These are phyloP conservation scores for Yamadazyma triangularis DNA, from an alignment of 1,139 yeast species.

Conservation along the genomic window DNA sequence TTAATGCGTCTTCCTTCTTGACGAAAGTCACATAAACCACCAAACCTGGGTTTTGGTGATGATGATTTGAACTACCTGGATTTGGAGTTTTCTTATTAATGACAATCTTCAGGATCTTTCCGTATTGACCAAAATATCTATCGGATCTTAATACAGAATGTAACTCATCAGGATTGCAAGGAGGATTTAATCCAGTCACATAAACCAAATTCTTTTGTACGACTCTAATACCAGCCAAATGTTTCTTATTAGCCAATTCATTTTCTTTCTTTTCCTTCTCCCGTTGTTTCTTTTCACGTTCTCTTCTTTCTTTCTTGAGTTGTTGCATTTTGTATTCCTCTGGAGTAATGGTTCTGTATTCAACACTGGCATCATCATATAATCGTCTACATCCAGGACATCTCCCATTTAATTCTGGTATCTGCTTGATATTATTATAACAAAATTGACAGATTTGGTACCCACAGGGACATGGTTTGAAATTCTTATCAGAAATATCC, in stretches of 20 bases:
- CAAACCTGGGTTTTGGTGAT: slow-evolving; percentile 65
- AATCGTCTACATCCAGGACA: slow-evolving; percentile 98
- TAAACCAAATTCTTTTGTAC: slow-evolving; percentile 96
- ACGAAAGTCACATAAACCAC: slow-evolving; percentile 96
- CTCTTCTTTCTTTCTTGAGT: slow-evolving; percentile 73
- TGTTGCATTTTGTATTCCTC: slow-evolving; percentile 84
- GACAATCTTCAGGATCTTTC: slow-evolving; percentile 90
- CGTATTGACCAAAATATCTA: slow-evolving; percentile 96
- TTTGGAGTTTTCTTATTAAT: slow-evolving; percentile 73
- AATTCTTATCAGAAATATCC: slow-evolving; percentile 93
- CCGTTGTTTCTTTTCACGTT: slow-evolving; percentile 78
- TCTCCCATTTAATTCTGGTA: slow-evolving; percentile 90
- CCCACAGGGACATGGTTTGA: slow-evolving; percentile 99
- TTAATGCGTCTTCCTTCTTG: slow-evolving; percentile 88
- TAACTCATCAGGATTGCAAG: slow-evolving; percentile 83
- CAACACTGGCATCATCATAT: slow-evolving; percentile 90
- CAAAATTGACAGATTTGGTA: slow-evolving; percentile 98
- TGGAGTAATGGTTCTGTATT: slow-evolving; percentile 74
- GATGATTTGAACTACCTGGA: slow-evolving; percentile 26
- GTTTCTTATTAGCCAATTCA: slow-evolving; percentile 85
- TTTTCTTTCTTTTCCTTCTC: slow-evolving; percentile 92
- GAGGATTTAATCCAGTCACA: slow-evolving; percentile 93
- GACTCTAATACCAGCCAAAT: slow-evolving; percentile 94
- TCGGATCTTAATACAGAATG: slow-evolving; percentile 83
- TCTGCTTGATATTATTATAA: slow-evolving; percentile 91